phyloP scores from a whole-genome alignment of 345 rosid species.

The Alliaria petiolata region DNA sequence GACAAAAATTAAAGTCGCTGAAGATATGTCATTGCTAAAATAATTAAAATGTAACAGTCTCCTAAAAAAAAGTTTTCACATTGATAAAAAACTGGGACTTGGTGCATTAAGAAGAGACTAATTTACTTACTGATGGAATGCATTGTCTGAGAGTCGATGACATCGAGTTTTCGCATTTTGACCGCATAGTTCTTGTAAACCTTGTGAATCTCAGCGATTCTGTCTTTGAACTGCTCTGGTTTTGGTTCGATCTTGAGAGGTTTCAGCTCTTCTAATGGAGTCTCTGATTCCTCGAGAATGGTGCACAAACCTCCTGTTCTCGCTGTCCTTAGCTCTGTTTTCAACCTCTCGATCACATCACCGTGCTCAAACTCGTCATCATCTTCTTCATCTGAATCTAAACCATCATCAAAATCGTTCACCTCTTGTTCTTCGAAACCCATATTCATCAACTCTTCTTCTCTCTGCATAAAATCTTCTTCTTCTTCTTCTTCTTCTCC shows the following conservation, averaged over 20 bases:
- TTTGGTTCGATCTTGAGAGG: constrained; percentile 56
- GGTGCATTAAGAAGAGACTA: neutral
- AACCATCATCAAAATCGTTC: constrained; percentile 20
- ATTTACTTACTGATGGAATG: constrained; percentile 70
- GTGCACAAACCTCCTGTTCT: constrained; percentile 82
- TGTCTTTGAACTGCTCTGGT: constrained; percentile 42
- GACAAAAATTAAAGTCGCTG: neutral
- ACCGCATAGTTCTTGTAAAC: constrained; percentile 57
- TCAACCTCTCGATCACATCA: constrained; percentile 60
- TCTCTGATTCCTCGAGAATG: constrained; percentile 72
- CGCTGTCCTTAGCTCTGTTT: constrained; percentile 52
- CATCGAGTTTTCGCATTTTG: constrained; percentile 74
- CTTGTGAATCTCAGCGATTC: constrained; percentile 50
- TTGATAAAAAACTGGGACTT: neutral
- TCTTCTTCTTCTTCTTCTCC: constrained; percentile 1
- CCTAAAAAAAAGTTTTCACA: neutral
- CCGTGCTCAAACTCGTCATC: constrained; percentile 45
- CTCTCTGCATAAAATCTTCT: constrained; percentile 16
- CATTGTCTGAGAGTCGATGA: constrained; percentile 67
- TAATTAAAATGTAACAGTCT: neutral
- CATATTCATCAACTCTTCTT: constrained; percentile 14
- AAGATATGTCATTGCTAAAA: constrained; percentile 6
- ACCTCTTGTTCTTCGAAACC: constrained; percentile 18
- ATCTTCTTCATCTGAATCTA: constrained; percentile 13
- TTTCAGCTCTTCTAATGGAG: constrained; percentile 41